Evolutionary conservation across 306 rosid genomes (phyloP), one percentile per base, ranked within the genome.

Genomic region (Ochetophila trinervis): DNA sequence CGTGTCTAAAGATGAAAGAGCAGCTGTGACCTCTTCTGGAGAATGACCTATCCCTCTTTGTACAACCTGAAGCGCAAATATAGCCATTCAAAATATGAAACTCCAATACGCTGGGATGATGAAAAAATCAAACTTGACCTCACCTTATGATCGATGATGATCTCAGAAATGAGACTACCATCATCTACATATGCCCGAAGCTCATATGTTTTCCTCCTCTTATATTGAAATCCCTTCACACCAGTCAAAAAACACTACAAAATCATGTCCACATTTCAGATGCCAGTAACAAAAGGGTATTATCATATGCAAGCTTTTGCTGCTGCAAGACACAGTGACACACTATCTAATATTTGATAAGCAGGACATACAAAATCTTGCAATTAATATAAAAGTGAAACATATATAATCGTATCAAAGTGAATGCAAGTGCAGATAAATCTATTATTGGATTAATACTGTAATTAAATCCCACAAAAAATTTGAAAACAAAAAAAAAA

Each of bases 211-310:
- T 78, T 53, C 78, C 89, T 74, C 57, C 35, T 68, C 80, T 67
- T 86, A 72, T 70, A 93, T 50, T 83, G 94, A 84, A 93, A 93
- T 34, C 86, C 79, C 78, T 93, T 93, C 52, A 93, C 96, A 24
- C 94, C 97, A 63, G 98, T 89, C 85, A 93, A 76, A 80, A 87
- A 79, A 73, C 96, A 87, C 98, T 93, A 19, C 86, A 74, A 75
- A 80, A 34, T n/a, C 60, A 34, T 32, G 61, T 67, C 64, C 75
- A 67, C 37, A n/a, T 1, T 60, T 68, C 9, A 61, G 80, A 45
- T 37, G 73, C 52, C 24, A 6, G 47, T 11, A 62, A 48, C 56
- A 6, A 40, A 40, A 12, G 12, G 2, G 8, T 40, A 40, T 40
- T 40, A 40, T 40, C 45, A 40, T 40, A 12, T 2, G 3, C 45